phyloP scores from a whole-genome alignment of 306 rosid species.

The Prinsepia uniflora region DNA sequence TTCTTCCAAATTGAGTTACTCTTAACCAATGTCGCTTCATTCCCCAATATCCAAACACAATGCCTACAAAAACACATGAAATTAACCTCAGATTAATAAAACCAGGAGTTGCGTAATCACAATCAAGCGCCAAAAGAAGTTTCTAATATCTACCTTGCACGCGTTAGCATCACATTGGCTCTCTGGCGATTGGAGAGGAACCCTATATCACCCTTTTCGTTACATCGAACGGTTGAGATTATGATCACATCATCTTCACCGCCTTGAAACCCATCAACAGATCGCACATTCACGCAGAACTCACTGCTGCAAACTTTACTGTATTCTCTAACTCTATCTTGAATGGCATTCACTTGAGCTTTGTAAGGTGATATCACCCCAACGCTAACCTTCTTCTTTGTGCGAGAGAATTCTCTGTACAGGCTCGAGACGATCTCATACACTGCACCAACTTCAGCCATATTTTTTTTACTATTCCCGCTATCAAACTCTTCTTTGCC shows the following conservation, averaged over 20 bases:
- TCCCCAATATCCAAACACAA: constrained; percentile 45
- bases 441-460: constrained; percentile 44
- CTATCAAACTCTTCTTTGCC: constrained; percentile 30
- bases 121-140: no score
- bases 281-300: constrained; percentile 44
- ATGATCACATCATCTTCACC: constrained; percentile 60
- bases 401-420: constrained; percentile 29
- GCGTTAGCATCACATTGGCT: constrained; percentile 52
- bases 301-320: neutral
- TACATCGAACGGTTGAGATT: constrained; percentile 36
- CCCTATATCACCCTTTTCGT: constrained; percentile 37
- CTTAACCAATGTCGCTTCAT: constrained; percentile 21
- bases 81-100: neutral
- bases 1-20: constrained; percentile 34
- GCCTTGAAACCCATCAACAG: constrained; percentile 68
- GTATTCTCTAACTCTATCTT: constrained; percentile 33
- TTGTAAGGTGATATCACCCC: constrained; percentile 63
- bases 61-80: constrained; percentile 11
- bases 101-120: no score
- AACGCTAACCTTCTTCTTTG: constrained; percentile 42
- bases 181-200: constrained; percentile 48
- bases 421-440: constrained; percentile 44
- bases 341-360: constrained; percentile 47
- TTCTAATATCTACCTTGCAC: constrained; percentile 41
- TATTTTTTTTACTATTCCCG: constrained; percentile 28